Conservation (phyloP, 192 early-diverging fungal genomes). For the Chytriomyces sp. region DNA sequence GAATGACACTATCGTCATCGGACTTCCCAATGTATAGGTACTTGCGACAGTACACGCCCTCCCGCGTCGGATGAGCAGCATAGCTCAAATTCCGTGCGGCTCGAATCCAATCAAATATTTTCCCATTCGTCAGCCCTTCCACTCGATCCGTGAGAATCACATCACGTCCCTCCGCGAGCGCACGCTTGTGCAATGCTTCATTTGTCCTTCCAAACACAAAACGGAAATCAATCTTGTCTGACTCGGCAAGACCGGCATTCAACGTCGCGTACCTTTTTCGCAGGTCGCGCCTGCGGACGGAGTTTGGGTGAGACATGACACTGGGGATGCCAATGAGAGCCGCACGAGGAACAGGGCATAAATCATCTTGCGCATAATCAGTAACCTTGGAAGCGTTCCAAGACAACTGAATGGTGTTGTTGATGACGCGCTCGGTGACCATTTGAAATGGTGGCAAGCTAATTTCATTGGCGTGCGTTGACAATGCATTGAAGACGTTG, state of each 20-base stretch:
- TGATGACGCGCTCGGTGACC: too few relatives aligned
- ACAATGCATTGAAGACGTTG: too few relatives aligned
- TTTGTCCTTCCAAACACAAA: too few relatives aligned
- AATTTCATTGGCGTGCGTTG: too few relatives aligned
- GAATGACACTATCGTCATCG: background rate
- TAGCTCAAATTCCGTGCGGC: background rate
- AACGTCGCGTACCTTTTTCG: background rate
- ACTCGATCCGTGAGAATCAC: background rate
- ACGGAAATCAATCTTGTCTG: background rate
- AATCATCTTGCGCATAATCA: too few relatives aligned
- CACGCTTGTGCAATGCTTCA: too few relatives aligned
- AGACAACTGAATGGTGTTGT: too few relatives aligned
- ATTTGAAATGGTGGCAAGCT: too few relatives aligned
- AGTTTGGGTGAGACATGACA: background rate
- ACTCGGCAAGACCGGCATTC: background rate
- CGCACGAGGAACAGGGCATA: too few relatives aligned
- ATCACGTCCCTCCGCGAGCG: too few relatives aligned
- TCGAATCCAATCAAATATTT: constrained; percentile 4
- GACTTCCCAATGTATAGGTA: constrained; percentile 4
- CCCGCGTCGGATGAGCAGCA: background rate
- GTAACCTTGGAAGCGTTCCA: too few relatives aligned
- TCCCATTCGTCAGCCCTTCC: background rate
- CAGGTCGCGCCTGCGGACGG: background rate
- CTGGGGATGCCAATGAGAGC: background rate
- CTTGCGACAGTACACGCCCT: background rate